Conservation (phyloP, 441 rosid species). For the Jatropha multifida region DNA sequence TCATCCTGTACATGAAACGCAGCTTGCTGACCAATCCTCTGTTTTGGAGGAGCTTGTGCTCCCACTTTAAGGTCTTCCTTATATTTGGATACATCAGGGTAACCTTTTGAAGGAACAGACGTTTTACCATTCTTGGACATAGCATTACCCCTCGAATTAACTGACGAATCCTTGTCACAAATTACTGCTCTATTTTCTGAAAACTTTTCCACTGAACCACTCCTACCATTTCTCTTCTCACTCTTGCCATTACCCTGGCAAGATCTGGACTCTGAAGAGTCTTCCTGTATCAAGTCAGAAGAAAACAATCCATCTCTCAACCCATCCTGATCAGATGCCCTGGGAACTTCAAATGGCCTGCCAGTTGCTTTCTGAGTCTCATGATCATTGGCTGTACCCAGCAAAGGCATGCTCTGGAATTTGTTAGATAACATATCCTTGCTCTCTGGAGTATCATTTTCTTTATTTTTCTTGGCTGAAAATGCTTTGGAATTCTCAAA, state of each 20-base stretch:
- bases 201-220: conserved; percentile 24
- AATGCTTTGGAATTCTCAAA: conserved; percentile 19
- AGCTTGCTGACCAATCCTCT: conserved; percentile 28
- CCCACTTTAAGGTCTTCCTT: conserved; percentile 27
- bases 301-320: conserved; percentile 20
- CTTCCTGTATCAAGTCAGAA: conserved; percentile 27
- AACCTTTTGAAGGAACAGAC: conserved; percentile 29
- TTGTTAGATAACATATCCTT: conserved; percentile 21
- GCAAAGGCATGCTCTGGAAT: conserved; percentile 23
- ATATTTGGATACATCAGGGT: conserved; percentile 20
- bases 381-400: conserved; percentile 16
- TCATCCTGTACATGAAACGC: conserved; percentile 22
- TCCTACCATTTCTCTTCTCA: conserved; percentile 25
- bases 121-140: conserved; percentile 25
- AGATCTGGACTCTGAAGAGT: conserved; percentile 31
- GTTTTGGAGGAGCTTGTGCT: conserved; percentile 19
- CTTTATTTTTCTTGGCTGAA: conserved; percentile 24
- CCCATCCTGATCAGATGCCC: conserved; percentile 24
- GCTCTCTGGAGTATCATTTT: conserved; percentile 24
- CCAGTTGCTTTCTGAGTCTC: conserved; percentile 25
- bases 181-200: conserved; percentile 15
- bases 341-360: conserved; percentile 28
- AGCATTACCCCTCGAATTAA: conserved; percentile 30
- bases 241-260: conserved; percentile 28
- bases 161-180: conserved; percentile 19